Evolutionary conservation across 176 grass and related monocot genomes (phyloP).

Genomic region (Hyparrhenia diplandra): DNA sequence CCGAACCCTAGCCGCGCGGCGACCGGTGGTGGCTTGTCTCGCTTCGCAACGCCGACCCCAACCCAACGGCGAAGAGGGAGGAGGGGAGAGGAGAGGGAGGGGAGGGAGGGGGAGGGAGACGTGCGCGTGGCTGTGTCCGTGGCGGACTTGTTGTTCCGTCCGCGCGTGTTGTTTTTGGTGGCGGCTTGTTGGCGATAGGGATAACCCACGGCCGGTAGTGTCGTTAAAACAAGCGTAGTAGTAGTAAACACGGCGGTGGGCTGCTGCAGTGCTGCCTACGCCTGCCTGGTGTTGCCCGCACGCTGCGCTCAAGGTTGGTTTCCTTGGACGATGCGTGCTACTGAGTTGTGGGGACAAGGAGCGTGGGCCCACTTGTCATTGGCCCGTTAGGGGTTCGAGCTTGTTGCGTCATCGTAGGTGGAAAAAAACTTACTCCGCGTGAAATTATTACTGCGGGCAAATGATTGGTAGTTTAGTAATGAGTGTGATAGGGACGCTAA

Average conservation of each 20-base stretch:
- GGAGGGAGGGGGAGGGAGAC: no score
- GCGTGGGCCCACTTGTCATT: neutral
- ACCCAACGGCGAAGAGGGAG: neutral
- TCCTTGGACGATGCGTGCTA: neutral
- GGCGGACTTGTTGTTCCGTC: slow-evolving; percentile 1
- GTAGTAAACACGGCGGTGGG: neutral
- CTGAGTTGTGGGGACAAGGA: slow-evolving; percentile 3
- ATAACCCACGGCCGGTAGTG: neutral
- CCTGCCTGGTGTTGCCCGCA: neutral
- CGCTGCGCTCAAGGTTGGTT: no score
- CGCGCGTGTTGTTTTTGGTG: neutral
- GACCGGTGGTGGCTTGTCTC: neutral
- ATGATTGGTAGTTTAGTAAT: neutral
- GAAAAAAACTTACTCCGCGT: neutral
- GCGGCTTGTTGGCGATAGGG: slow-evolving; percentile 4
- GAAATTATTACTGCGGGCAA: neutral
- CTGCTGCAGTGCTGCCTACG: neutral
- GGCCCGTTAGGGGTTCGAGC: neutral
- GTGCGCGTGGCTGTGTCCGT: slow-evolving; percentile 21
- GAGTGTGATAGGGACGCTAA: neutral
- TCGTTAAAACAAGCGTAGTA: neutral
- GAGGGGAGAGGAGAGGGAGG: neutral
- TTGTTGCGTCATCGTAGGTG: neutral
- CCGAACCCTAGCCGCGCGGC: slow-evolving; percentile 25
- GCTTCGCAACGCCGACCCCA: slow-evolving; percentile 13